Conservation (phyloP, 257 asterid genomes). For the Leptodermis oblonga region DNA sequence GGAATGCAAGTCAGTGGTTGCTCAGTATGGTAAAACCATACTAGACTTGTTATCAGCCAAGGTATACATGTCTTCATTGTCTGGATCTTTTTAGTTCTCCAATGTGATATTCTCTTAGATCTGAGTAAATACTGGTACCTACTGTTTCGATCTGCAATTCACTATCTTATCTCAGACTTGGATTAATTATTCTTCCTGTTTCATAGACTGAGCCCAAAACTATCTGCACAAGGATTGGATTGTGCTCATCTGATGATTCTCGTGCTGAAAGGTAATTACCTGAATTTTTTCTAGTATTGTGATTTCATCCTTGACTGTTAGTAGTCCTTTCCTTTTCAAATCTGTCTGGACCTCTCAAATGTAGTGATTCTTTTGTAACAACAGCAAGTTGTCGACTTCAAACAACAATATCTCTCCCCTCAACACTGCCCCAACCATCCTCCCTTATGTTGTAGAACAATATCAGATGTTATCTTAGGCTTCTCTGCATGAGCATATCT, state of each 20-base stretch:
- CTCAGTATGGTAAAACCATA: conserved; percentile 62
- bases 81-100: not conserved
- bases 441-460: not conserved
- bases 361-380: not conserved
- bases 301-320: not conserved
- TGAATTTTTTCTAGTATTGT: not conserved
- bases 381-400: not conserved
- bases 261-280: conserved; percentile 49
- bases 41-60: conserved; percentile 53
- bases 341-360: not conserved
- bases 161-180: conserved; percentile 1
- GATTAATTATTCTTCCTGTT: conserved; percentile 18
- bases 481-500: not conserved
- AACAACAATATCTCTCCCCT: not conserved
- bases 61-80: conserved; percentile 29
- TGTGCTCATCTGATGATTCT: conserved; percentile 61
- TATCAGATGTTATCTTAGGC: not conserved
- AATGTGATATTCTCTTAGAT: not conserved
- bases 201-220: conserved; percentile 46
- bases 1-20: conserved; percentile 73
- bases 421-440: too few species aligned
- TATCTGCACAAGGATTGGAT: conserved; percentile 59
- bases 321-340: not conserved
- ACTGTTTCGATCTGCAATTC: conserved; percentile 10
- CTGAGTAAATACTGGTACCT: not conserved